A percentile compares a stretch with the other conserved stretches of the same genome.
These are phyloP conservation scores for Harrya chromipes DNA, from an alignment of 768 basidiomycete species.

Conservation along the genomic window DNA sequence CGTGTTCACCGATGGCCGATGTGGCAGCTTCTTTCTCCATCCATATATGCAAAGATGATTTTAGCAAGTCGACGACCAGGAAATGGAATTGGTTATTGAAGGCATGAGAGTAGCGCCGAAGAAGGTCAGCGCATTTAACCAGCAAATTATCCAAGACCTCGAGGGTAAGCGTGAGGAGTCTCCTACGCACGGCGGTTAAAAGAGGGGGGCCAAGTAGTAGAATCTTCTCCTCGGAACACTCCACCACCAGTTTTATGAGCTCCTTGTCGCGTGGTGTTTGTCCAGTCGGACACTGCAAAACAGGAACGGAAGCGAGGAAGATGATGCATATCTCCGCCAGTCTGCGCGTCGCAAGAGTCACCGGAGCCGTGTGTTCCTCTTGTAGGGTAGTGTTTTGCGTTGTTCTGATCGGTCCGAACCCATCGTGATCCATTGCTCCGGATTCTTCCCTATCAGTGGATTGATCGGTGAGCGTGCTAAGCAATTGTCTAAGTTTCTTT, in stretches of 20 bases:
- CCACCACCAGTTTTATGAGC: slow-evolving; percentile 50
- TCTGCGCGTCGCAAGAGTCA: slow-evolving; percentile 29
- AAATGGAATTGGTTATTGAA: slow-evolving; percentile 51
- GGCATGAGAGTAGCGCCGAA: slow-evolving; percentile 52
- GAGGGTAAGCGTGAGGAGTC: slow-evolving; percentile 50
- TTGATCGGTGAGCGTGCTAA: slow-evolving; percentile 35
- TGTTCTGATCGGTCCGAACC: slow-evolving; percentile 53
- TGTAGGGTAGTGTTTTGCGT: slow-evolving; percentile 30
- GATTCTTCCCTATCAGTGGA: slow-evolving; percentile 13
- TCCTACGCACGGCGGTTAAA: slow-evolving; percentile 51
- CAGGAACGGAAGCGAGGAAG: slow-evolving; percentile 61
- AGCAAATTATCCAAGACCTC: slow-evolving; percentile 54
- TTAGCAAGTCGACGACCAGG: slow-evolving; percentile 58
- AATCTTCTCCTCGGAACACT: slow-evolving; percentile 53
- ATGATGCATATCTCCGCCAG: slow-evolving; percentile 53
- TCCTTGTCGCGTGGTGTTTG: slow-evolving; percentile 63
- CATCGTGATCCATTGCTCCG: slow-evolving; percentile 49
- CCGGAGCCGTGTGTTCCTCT: slow-evolving; percentile 27
- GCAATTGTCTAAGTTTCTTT: slow-evolving; percentile 37
- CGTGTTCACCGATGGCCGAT: slow-evolving; percentile 40
- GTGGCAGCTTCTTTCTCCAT: slow-evolving; percentile 28
- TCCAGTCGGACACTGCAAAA: slow-evolving; percentile 55
- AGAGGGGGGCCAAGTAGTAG: slow-evolving; percentile 55
- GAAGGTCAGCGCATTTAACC: slow-evolving; percentile 49
- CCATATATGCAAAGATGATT: slow-evolving; percentile 65